These are phyloP conservation scores for Atkinsonella hypoxylon DNA, from an alignment of 2,329 filamentous ascomycete genomes.

Conservation along the genomic window DNA sequence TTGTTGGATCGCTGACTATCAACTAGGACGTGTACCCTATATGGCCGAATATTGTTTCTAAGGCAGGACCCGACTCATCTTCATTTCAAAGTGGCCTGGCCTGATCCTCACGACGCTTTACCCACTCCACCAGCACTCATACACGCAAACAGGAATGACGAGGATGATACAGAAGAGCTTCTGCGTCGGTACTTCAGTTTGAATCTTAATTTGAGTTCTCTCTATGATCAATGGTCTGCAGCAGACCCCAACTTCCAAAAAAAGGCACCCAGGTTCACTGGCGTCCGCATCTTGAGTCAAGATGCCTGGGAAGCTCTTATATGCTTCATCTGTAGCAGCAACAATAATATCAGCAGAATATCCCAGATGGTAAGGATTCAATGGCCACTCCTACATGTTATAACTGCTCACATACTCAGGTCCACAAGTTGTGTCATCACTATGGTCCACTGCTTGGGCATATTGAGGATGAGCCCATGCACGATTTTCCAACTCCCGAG, in stretches of 20 bases:
- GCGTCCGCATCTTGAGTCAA: conserved; percentile 84
- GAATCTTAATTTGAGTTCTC: conserved; percentile 54
- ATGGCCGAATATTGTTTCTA: conserved; percentile 73
- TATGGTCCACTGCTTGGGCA: conserved; percentile 70
- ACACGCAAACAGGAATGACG: conserved; percentile 10
- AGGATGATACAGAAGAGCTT: conserved; percentile 62
- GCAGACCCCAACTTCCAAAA: conserved; percentile 81
- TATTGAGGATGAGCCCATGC: conserved; percentile 58
- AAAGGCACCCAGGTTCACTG: conserved; percentile 76
- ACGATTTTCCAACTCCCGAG: conserved; percentile 75
- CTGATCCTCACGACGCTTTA: conserved; percentile 15
- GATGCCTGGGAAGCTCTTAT: conserved; percentile 93
- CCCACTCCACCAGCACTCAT: conserved; percentile 6
- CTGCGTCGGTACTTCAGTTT: conserved; percentile 82
- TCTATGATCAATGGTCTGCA: conserved; percentile 81
- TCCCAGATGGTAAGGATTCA: conserved; percentile 64
- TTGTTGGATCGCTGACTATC: neutral
- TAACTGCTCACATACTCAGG: conserved; percentile 26
- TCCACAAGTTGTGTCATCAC: conserved; percentile 76
- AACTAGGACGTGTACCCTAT: conserved; percentile 64
- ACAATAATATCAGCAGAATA: conserved; percentile 94
- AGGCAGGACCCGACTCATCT: conserved; percentile 70
- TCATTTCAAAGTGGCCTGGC: conserved; percentile 66
- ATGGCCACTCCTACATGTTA: too few relatives aligned
- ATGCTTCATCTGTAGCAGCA: conserved; percentile 95